Evolutionary conservation across 2,329 filamentous ascomycete species (phyloP), one percentile per base, ranked within the genome.

Genomic region (Dothideomycetidae sp.): DNA sequence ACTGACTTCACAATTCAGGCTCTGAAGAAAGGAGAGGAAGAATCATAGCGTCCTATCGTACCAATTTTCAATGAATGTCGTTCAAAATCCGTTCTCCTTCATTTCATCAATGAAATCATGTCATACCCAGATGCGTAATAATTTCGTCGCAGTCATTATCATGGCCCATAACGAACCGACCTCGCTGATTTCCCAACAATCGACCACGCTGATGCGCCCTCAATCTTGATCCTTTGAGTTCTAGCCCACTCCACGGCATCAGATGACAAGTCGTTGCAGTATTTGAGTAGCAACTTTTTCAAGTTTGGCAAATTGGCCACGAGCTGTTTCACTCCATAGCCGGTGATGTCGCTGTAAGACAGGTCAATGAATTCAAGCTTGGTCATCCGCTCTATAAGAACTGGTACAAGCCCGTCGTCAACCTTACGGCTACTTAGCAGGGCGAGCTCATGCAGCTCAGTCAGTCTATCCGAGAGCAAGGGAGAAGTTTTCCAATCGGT

Each of bases 161-260:
- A n/a, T n/a, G n/a, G n/a, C n/a, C n/a, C n/a, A n/a, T n/a, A n/a
- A n/a, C n/a, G n/a, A n/a, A n/a, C n/a, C n/a, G n/a, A n/a, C n/a
- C n/a, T n/a, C n/a, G n/a, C n/a, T n/a, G n/a, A n/a, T n/a, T n/a
- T n/a, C n/a, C n/a, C n/a, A n/a, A n/a, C n/a, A n/a, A n/a, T n/a
- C n/a, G n/a, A n/a, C n/a, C n/a, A n/a, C n/a, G n/a, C n/a, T n/a
- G n/a, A n/a, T n/a, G n/a, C n/a, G 14, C 26, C 18, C 15, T 51
- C 48, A 2, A 58, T 52, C 28, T 48, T 39, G 5, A 58, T 37
- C 9, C 60, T 60, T 40, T 54, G 54, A 4, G 36, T 39, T 33
- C 54, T 45, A 3, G 61, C 61, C 51, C 60, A 62, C 10, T 53
- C 50, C 3, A 63, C 49, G 0, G 59, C 61, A 48, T 64, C 62